Conservation (phyloP, 768 basidiomycete genomes). For the Clitopilus hobsonii region DNA sequence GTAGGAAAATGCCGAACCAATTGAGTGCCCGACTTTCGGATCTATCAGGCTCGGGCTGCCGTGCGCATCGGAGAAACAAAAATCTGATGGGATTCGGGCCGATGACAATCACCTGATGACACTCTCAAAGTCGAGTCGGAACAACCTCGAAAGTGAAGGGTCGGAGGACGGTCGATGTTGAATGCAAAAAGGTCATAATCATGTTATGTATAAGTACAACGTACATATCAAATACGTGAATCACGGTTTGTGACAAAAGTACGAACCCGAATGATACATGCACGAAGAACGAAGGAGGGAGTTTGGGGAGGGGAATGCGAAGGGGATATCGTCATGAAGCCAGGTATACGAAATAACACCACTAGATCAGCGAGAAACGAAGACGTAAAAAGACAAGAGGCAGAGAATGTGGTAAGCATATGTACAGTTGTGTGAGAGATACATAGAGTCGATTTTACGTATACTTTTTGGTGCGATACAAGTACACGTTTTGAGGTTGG, state of each 20-base stretch:
- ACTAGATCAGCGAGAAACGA: background rate
- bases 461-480: background rate
- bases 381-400: background rate
- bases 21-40: background rate
- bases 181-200: background rate
- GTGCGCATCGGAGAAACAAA: background rate
- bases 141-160: too few species aligned
- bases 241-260: background rate
- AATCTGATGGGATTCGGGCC: background rate
- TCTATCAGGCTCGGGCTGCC: background rate
- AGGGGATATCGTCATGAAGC: background rate
- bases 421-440: background rate
- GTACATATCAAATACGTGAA: background rate
- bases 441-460: slow-evolving; percentile 1
- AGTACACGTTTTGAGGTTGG: background rate
- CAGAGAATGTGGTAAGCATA: background rate
- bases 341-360: background rate
- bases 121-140: too few species aligned
- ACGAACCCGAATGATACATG: background rate
- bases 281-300: background rate
- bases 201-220: background rate
- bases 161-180: background rate
- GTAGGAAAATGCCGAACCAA: background rate
- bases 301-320: background rate
- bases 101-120: background rate